Base-by-base conservation (phyloP, 192 early-diverging fungal genomes). In the Coemansia sp. region DNA sequence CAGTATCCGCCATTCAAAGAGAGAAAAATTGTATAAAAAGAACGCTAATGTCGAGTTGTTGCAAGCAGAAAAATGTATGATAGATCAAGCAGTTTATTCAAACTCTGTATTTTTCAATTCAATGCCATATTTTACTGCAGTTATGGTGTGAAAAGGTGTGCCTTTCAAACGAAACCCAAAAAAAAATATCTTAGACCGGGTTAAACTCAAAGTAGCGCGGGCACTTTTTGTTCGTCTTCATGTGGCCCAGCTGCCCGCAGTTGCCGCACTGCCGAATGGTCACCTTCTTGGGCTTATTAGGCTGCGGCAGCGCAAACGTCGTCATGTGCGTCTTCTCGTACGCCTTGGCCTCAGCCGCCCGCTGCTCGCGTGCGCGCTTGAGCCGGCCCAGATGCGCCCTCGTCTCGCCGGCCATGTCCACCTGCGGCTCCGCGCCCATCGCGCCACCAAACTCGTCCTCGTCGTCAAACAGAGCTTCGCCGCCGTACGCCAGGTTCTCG, bases 161-260 rank as follows among this genome's bases (percentile, higher is more conserved):
- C 7, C 43, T 9, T 18, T 3, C 3, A 22, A 44, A 18, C 19
- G 6, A 6, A n/a, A 7, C 18, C 30, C 30, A 31, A 31, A 4
- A 31, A 31, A 8, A 31, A 8, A 31, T 8, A 9, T 16, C 11
- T 56, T 67, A 79, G 0, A 60, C 65, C 0, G 76, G 69, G 53
- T 79, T 73, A 23, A 79, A 79, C 58, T 79, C 76, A 48, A 48
- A 73, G 51, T 79, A 79, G 9, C 76, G 88, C 0, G 81, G 90
- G 64, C 91, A 92, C 38, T 84, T 89, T 49, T 87, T 88, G 73
- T 91, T 92, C 6, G 91, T 92, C 69, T 91, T 92, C 89, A 90
- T 92, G 40, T 92, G 91, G n/a, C 91, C 91, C 19, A 86, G 69
- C 60, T 86, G 77, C 28, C 88, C 88, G 70, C 91, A 92, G 64